Conservation (phyloP, 2,329 filamentous ascomycete species). For the Fusarium vanettenii region DNA sequence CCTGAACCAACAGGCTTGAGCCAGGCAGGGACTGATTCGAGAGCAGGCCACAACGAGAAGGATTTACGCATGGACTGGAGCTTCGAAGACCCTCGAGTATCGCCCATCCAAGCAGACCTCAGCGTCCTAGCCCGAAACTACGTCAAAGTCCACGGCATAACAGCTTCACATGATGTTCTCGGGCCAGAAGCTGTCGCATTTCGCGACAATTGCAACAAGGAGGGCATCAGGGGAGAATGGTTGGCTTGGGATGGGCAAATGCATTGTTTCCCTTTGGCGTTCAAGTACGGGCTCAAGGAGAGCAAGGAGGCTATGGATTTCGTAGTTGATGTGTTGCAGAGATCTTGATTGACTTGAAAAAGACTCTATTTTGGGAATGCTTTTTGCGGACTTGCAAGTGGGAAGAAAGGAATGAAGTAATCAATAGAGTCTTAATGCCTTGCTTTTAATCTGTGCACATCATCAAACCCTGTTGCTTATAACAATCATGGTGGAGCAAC, state of each 20-base stretch:
- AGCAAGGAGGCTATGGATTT: slow-evolving; percentile 45
- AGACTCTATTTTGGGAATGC: not conserved
- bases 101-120: slow-evolving; percentile 60
- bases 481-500: no score
- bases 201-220: slow-evolving; percentile 55
- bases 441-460: not conserved
- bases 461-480: no score
- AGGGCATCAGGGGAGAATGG: slow-evolving; percentile 63
- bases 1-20: slow-evolving; percentile 1
- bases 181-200: slow-evolving; percentile 63
- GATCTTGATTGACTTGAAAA: not conserved
- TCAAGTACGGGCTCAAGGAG: slow-evolving; percentile 60
- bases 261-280: slow-evolving; percentile 68
- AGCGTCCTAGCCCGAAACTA: slow-evolving; percentile 41
- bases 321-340: slow-evolving; percentile 29
- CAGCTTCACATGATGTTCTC: slow-evolving; percentile 64
- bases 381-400: not conserved
- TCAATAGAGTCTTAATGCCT: not conserved
- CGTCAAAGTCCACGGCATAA: slow-evolving; percentile 63
- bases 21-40: not conserved
- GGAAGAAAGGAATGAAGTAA: no score
- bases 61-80: slow-evolving; percentile 26
- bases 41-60: accelerated
- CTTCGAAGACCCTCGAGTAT: slow-evolving; percentile 56
- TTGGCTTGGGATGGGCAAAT: slow-evolving; percentile 70